Evolutionary conservation across 768 basidiomycete species (phyloP), one percentile per base, ranked within the genome.

Genomic region (Leccinum aurantiacum): DNA sequence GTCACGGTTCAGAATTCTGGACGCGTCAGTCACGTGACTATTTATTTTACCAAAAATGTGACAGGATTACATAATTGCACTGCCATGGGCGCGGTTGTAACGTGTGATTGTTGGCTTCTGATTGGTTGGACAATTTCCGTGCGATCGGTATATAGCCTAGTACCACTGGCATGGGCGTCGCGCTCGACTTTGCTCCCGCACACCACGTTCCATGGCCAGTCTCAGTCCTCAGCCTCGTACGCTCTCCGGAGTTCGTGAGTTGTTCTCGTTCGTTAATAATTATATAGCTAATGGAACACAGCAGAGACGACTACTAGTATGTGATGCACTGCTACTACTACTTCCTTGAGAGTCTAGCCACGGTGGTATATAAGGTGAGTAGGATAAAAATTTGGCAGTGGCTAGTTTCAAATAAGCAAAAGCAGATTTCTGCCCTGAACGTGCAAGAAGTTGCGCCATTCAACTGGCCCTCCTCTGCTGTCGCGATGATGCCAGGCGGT

Each of bases 401-500:
- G 54, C 60, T 38, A 52, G 59, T 48, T 51, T 75, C 63, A 74
- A 46, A 74, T 70, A 13, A 76, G 63, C 25, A 75, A 65, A 51
- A 74, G 69, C 6, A 65, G 63, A 48, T 60, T 48, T 57, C 70
- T 68, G 15, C 72, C 74, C 57, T 74, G 72, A 19, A 74, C 57
- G 49, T 75, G 72, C 61, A 74, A 60, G 29, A 82, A 81, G 54
- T 88, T 83, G 38, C 85, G 81, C 77, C 89, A 79, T 72, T 88
- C 86, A 54, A 85, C 79, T 17, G 78, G 72, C 41, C 76, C 78
- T 31, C 82, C 80, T 59, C 78, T 74, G 48, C 78, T 78, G 66
- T 88, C 86, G 46, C 88, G 80, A 61, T 82, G 82, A 61, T 86
- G 85, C 88, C 88, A 90, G 8, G 88, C 78, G 1, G 81, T 78